Conservation (phyloP, 306 rosid species). For the Echinosophora koreensis region DNA sequence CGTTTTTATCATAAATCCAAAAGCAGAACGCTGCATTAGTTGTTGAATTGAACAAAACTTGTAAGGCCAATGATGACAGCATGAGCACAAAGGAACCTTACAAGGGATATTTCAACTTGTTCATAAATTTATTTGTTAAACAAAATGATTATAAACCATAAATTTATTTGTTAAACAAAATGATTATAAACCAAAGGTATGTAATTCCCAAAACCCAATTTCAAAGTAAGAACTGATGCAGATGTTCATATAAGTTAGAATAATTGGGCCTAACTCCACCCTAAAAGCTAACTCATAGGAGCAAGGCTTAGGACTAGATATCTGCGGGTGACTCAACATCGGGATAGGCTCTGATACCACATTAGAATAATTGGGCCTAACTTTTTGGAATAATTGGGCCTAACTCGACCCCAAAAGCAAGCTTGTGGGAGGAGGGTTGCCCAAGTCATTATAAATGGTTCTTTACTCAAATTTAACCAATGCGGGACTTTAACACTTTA, state of each 20-base stretch:
- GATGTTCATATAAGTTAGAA: background rate
- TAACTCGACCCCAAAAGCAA: too few relatives aligned
- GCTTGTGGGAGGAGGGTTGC: too few relatives aligned
- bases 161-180: background rate
- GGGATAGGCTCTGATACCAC: too few relatives aligned
- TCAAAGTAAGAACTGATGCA: background rate
- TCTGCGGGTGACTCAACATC: too few relatives aligned
- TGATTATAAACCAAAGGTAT: background rate
- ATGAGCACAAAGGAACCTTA: slow-evolving; percentile 11
- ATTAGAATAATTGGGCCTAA: too few relatives aligned
- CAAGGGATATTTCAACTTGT: background rate
- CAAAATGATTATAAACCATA: background rate
- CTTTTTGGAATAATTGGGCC: too few relatives aligned
- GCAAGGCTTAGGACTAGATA: too few relatives aligned
- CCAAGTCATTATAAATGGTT: too few relatives aligned
- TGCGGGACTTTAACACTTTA: too few relatives aligned
- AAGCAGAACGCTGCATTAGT: background rate
- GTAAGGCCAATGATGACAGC: background rate
- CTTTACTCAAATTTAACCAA: too few relatives aligned
- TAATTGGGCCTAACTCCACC: too few relatives aligned
- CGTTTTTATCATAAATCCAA: background rate
- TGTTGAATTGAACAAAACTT: slow-evolving; percentile 4
- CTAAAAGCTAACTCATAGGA: too few relatives aligned
- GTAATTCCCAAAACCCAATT: background rate
- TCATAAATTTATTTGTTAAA: slow-evolving; percentile 7